Conservation (phyloP, 148 eudicot genomes). For the Rhododendron molle region DNA sequence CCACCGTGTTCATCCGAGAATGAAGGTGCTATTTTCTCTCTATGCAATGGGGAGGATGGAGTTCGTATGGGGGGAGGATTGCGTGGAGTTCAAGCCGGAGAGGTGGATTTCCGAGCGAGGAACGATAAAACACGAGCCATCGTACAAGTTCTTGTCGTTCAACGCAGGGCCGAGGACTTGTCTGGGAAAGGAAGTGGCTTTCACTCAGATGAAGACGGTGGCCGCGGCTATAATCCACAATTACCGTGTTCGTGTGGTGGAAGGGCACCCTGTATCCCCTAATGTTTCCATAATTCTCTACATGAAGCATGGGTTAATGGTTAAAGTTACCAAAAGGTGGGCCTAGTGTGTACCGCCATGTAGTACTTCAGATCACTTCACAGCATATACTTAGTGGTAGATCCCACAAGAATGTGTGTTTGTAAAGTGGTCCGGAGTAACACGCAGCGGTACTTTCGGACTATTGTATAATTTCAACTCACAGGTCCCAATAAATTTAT, state of each 20-base stretch:
- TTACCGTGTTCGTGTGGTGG: conserved; percentile 31
- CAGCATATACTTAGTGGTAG: too few species aligned
- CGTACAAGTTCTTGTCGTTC: conserved; percentile 16
- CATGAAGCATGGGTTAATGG: conserved; percentile 56
- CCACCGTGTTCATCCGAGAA: conserved; percentile 26
- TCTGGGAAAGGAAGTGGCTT: conserved; percentile 45
- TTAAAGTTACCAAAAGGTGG: conserved; percentile 40
- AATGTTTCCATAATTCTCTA: conserved; percentile 59
- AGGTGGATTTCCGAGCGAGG: background rate
- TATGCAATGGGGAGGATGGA: background rate
- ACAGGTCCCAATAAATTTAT: background rate
- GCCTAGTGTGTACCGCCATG: background rate
- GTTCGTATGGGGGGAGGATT: background rate
- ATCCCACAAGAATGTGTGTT: too few species aligned
- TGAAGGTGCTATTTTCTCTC: conserved; percentile 27
- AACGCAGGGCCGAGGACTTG: conserved; percentile 46
- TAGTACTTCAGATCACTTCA: too few species aligned
- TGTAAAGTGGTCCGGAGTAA: too few species aligned
- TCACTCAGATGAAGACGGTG: conserved; percentile 45
- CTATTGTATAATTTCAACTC: too few species aligned
- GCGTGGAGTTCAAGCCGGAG: background rate
- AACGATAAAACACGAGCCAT: background rate
- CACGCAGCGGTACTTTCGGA: too few species aligned
- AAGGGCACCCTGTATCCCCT: conserved; percentile 27
- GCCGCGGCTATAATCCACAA: conserved; percentile 44